A percentile compares a stretch with the other conserved stretches of the same genome.
These are phyloP conservation scores for Saturnispora hagleri DNA, from an alignment of 805 yeast species.

Conservation along the genomic window DNA sequence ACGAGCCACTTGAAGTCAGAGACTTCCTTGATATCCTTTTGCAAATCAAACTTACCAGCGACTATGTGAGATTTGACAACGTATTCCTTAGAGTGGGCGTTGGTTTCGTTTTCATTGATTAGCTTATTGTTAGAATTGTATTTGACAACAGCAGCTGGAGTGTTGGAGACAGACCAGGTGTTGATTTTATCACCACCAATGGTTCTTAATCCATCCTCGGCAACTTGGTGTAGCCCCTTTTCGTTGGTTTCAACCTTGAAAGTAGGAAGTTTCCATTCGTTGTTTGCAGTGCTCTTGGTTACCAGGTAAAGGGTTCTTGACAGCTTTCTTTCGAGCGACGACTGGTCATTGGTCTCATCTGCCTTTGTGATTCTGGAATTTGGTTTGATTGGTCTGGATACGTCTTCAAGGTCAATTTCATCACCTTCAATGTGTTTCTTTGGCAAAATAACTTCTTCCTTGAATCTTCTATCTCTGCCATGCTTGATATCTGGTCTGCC, in stretches of 20 bases:
- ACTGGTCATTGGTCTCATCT: slow-evolving; percentile 51
- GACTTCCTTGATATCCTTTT: slow-evolving; percentile 16
- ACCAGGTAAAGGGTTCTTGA: slow-evolving; percentile 73
- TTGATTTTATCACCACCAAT: slow-evolving; percentile 72
- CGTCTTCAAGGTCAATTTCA: slow-evolving; percentile 37
- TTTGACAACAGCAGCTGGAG: slow-evolving; percentile 68
- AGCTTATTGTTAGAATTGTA: slow-evolving; percentile 25
- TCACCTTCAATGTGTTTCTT: slow-evolving; percentile 29
- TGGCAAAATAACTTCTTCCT: slow-evolving; percentile 74
- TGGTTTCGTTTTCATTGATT: slow-evolving; percentile 11
- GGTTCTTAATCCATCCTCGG: slow-evolving; percentile 61
- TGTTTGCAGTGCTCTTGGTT: slow-evolving; percentile 33
- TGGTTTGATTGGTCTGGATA: slow-evolving; percentile 59
- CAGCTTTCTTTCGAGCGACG: slow-evolving; percentile 70
- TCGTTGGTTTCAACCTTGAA: slow-evolving; percentile 35
- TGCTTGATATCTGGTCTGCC: slow-evolving; percentile 84
- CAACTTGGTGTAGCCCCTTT: slow-evolving; percentile 57
- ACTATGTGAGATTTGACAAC: slow-evolving; percentile 80
- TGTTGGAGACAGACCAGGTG: slow-evolving; percentile 85
- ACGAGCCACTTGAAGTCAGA: slow-evolving; percentile 72
- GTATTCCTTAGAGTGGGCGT: slow-evolving; percentile 42
- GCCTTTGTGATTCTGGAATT: slow-evolving; percentile 72
- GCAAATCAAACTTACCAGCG: slow-evolving; percentile 62
- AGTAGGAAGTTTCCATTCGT: slow-evolving; percentile 73
- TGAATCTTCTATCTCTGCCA: slow-evolving; percentile 78